A percentile compares a stretch with the other conserved stretches of the same genome.
phyloP scores from a whole-genome alignment of 2,329 filamentous ascomycete genomes.

The Alternaria postmessia region DNA sequence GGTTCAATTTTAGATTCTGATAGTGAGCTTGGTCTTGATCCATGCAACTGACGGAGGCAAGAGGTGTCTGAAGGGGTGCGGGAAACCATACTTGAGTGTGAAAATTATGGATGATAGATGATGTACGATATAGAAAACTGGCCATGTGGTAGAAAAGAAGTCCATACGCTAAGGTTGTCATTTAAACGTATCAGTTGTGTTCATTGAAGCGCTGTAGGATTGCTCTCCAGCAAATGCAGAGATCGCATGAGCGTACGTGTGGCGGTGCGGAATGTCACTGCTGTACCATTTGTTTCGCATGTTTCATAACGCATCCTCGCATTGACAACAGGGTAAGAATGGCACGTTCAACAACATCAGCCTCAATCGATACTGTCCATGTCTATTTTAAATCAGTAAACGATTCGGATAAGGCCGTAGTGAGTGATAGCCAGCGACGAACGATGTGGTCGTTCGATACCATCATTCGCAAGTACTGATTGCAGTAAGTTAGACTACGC shows the following conservation, averaged over 20 bases:
- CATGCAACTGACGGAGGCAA: background rate
- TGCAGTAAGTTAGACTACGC: background rate
- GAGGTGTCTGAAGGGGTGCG: background rate
- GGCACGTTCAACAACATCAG: background rate
- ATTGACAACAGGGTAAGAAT: background rate
- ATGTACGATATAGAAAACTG: background rate
- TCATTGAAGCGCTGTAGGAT: conserved; percentile 1
- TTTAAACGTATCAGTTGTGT: background rate
- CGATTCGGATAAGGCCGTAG: background rate
- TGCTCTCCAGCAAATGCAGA: conserved; percentile 1
- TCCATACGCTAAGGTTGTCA: background rate
- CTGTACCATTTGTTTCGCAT: conserved; percentile 9
- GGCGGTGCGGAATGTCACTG: conserved; percentile 17
- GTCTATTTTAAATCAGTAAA: background rate
- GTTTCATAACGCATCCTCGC: background rate
- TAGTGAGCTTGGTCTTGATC: background rate
- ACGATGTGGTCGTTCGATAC: background rate
- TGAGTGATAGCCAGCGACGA: background rate
- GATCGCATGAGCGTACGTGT: conserved; percentile 8
- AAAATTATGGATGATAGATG: background rate
- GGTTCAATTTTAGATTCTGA: background rate
- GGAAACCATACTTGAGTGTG: background rate
- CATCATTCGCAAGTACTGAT: background rate
- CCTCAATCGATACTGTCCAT: background rate
- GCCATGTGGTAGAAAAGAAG: background rate